Conservation (phyloP, 805 yeast species). For the Candida sonorensis region DNA sequence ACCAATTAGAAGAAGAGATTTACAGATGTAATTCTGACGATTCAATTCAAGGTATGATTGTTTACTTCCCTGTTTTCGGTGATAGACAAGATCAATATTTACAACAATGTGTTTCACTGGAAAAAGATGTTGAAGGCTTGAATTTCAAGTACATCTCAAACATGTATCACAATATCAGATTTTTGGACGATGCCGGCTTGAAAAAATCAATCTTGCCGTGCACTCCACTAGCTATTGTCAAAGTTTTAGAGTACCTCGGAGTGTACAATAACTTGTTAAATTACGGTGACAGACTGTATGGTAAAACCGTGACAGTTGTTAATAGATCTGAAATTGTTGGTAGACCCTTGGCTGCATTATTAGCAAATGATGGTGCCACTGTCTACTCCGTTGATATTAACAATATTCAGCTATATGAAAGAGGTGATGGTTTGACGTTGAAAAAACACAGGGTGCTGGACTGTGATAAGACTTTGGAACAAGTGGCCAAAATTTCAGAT, state of each 20-base stretch:
- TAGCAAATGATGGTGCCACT: conserved; percentile 96
- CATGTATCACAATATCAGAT: conserved; percentile 89
- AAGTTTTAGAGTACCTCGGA: conserved; percentile 83
- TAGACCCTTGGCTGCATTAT: conserved; percentile 88
- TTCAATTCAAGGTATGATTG: conserved; percentile 84
- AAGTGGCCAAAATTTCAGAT: conserved; percentile 70
- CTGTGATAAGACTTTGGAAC: conserved; percentile 44
- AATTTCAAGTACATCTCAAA: conserved; percentile 88
- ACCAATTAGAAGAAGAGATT: conserved; percentile 77
- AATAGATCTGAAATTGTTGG: conserved; percentile 97
- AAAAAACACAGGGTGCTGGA: conserved; percentile 78
- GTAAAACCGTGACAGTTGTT: conserved; percentile 84
- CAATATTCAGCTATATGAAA: conserved; percentile 83
- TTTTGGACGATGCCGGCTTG: conserved; percentile 56
- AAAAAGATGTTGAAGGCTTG: conserved; percentile 94
- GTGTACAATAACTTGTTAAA: conserved; percentile 77
- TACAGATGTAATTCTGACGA: conserved; percentile 76
- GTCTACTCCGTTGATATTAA: conserved; percentile 89
- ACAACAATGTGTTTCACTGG: conserved; percentile 86
- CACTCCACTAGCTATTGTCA: conserved; percentile 92
- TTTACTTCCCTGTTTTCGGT: conserved; percentile 96
- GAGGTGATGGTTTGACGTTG: conserved; percentile 85
- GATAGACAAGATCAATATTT: conserved; percentile 91
- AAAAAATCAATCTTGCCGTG: conserved; percentile 90
- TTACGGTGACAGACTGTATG: conserved; percentile 88